These are phyloP conservation scores for Cryptosporidium meleagridis DNA, from an alignment of 169 alveolate species.

Conservation along the genomic window DNA sequence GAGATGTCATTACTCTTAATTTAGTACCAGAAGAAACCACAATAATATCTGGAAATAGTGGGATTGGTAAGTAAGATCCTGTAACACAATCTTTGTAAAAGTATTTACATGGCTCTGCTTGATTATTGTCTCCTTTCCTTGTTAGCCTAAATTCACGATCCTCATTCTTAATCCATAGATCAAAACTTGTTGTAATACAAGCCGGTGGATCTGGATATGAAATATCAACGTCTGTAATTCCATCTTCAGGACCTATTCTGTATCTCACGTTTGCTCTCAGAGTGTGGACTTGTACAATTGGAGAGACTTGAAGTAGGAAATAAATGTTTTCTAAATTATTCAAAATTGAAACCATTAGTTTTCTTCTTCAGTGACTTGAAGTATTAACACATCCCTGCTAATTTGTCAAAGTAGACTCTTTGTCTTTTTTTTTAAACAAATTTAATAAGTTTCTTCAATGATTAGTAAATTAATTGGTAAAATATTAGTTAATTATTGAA, in stretches of 20 bases:
- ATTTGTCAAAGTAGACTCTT: background rate
- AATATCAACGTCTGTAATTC: constrained; percentile 68
- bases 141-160: constrained; percentile 71
- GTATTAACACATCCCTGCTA: constrained; percentile 10
- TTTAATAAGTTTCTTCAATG: background rate
- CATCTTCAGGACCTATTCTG: constrained; percentile 74
- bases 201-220: constrained; percentile 74
- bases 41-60: constrained; percentile 61
- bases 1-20: constrained; percentile 69
- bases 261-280: constrained; percentile 63
- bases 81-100: constrained; percentile 67
- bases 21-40: constrained; percentile 72
- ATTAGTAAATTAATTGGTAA: background rate
- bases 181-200: constrained; percentile 60
- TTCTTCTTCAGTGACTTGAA: constrained; percentile 5
- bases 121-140: constrained; percentile 46
- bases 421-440: too few relatives aligned
- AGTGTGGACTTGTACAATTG: constrained; percentile 67
- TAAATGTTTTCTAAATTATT: constrained; percentile 44
- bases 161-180: constrained; percentile 66
- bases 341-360: constrained; percentile 35
- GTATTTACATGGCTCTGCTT: constrained; percentile 53
- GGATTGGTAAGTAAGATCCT: constrained; percentile 68
- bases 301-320: constrained; percentile 63
- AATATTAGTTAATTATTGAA: background rate